Conservation (phyloP, 139 green algal species). For the Chlorella sp. region DNA sequence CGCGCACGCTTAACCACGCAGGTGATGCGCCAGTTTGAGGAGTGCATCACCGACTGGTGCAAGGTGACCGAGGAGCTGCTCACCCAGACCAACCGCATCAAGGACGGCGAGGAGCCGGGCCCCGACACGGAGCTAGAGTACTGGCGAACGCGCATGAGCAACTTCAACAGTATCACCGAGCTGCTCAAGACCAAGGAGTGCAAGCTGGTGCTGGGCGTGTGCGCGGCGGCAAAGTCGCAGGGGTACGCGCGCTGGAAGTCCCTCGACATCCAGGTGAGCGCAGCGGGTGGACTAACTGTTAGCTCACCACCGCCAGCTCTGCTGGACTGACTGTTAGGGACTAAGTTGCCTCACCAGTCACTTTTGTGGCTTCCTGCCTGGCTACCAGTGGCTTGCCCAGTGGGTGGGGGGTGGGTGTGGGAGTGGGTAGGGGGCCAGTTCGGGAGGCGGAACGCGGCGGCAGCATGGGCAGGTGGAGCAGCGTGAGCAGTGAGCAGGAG, state of each 20-base stretch:
- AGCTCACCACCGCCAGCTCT: too few relatives aligned
- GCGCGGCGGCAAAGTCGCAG: conserved; percentile 42
- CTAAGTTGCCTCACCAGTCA: too few relatives aligned
- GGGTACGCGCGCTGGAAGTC: conserved; percentile 68
- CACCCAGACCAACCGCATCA: conserved; percentile 40
- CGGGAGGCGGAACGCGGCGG: too few relatives aligned
- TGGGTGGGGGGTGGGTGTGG: too few relatives aligned
- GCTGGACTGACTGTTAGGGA: too few relatives aligned
- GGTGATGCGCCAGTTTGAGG: conserved; percentile 24
- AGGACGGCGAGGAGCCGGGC: conserved; percentile 56
- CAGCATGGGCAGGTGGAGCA: too few relatives aligned
- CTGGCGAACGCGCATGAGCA: conserved; percentile 74
- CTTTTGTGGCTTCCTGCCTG: too few relatives aligned
- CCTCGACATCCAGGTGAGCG: conserved; percentile 62
- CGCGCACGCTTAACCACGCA: too few relatives aligned
- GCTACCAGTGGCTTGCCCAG: too few relatives aligned
- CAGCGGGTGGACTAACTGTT: too few relatives aligned
- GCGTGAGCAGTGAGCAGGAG: too few relatives aligned
- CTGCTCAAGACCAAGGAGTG: conserved; percentile 74
- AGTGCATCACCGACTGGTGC: conserved; percentile 68
- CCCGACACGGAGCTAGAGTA: conserved; percentile 85
- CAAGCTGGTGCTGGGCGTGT: conserved; percentile 71
- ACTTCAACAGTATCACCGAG: conserved; percentile 78
- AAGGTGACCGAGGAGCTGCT: conserved; percentile 49
- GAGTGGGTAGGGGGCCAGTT: too few relatives aligned